A percentile compares a stretch with the other conserved stretches of the same genome.
phyloP scores from a whole-genome alignment of 1,284 basidiomycete genomes.

The Papiliotrema fonsecae region DNA sequence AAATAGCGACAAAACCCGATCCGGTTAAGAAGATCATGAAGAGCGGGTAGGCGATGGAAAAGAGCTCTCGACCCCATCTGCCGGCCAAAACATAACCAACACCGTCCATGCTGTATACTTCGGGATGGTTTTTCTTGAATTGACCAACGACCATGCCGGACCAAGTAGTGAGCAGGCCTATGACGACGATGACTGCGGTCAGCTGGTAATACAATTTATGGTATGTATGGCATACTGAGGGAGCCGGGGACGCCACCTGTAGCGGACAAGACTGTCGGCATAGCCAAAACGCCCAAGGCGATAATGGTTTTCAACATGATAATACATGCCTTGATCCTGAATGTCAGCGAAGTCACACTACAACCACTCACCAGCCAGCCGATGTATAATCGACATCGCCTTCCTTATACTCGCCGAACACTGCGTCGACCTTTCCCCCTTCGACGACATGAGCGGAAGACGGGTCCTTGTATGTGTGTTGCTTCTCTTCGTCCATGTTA shows the following conservation, averaged over 20 bases:
- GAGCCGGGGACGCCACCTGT: constrained; percentile 28
- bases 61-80: constrained; percentile 30
- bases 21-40: constrained; percentile 25
- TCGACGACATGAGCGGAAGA: no score
- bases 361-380: constrained; percentile 30
- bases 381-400: constrained; percentile 33
- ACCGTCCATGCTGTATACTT: constrained; percentile 25
- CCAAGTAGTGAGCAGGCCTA: constrained; percentile 25
- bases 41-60: constrained; percentile 16
- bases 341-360: not conserved
- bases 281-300: constrained; percentile 31
- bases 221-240: constrained; percentile 8
- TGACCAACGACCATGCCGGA: constrained; percentile 33
- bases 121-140: constrained; percentile 38
- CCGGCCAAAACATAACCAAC: constrained; percentile 35
- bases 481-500: no score
- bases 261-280: constrained; percentile 21
- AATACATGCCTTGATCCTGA: constrained; percentile 31
- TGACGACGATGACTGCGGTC: constrained; percentile 14
- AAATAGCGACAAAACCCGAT: constrained; percentile 36
- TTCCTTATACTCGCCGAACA: constrained; percentile 28
- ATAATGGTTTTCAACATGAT: constrained; percentile 32
- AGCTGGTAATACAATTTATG: not conserved
- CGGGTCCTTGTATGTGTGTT: no score
- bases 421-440: no score